Conservation (phyloP, 768 basidiomycete species). For the Leccinum disarticulatum region DNA sequence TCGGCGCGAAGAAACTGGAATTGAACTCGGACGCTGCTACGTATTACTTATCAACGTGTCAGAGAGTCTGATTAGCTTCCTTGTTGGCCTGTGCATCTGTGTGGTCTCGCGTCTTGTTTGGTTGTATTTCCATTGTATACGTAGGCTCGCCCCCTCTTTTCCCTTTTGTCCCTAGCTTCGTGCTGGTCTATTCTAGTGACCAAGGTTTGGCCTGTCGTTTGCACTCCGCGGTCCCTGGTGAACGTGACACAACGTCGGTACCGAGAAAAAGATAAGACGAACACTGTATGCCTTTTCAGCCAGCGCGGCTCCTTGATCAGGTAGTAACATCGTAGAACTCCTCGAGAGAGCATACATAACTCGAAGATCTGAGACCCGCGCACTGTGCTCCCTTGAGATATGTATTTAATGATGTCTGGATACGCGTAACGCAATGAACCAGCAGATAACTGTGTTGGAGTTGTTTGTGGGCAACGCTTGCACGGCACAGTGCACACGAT, state of each 20-base stretch:
- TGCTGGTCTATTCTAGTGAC: too few species aligned
- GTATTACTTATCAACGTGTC: conserved; percentile 7
- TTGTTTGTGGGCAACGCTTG: background rate
- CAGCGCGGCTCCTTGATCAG: conserved; percentile 16
- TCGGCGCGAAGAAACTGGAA: conserved; percentile 38
- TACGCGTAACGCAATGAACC: too few species aligned
- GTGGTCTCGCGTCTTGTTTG: too few species aligned
- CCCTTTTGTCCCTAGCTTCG: too few species aligned
- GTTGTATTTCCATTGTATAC: too few species aligned
- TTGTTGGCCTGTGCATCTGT: too few species aligned
- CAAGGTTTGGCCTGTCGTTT: too few species aligned
- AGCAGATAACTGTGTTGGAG: background rate
- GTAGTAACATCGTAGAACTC: conserved; percentile 11
- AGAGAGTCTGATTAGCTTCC: too few species aligned
- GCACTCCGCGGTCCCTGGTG: too few species aligned
- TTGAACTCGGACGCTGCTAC: conserved; percentile 14
- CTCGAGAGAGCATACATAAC: conserved; percentile 12
- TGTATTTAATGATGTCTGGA: too few species aligned
- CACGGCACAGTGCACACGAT: background rate
- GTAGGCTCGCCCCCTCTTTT: too few species aligned
- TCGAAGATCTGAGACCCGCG: background rate
- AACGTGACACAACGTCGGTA: too few species aligned
- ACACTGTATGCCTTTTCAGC: conserved; percentile 14
- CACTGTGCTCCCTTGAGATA: conserved; percentile 13
- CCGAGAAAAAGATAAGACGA: background rate